Evolutionary conservation across 2,329 filamentous ascomycete genomes (phyloP).

Genomic region (Fusarium sp.): DNA sequence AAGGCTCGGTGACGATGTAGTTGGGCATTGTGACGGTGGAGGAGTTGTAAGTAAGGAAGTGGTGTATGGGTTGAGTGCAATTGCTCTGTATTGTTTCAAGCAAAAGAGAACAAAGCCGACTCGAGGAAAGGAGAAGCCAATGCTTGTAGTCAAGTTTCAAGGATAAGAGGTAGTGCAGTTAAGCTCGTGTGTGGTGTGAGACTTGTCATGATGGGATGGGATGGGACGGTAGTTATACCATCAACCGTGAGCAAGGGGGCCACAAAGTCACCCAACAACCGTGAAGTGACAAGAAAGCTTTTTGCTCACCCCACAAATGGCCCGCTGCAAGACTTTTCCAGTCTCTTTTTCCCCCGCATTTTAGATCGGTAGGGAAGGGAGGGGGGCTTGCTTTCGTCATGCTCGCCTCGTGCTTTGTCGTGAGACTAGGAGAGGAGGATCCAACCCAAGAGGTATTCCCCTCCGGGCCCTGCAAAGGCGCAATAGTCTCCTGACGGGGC

Average conservation of each 20-base stretch:
- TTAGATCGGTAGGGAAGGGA: background rate
- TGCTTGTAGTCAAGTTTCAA: background rate
- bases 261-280: slow-evolving; percentile 36
- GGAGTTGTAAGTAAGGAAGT: slow-evolving; percentile 22
- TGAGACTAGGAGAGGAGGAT: background rate
- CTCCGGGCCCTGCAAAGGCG: background rate
- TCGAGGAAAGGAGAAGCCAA: background rate
- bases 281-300: slow-evolving; percentile 35
- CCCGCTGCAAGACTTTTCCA: slow-evolving; percentile 20
- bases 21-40: slow-evolving; percentile 47
- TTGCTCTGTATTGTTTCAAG: slow-evolving; percentile 2
- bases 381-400: slow-evolving; percentile 30
- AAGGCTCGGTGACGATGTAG: slow-evolving; percentile 54
- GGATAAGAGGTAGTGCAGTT: slow-evolving; percentile 4
- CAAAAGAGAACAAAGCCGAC: background rate
- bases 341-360: slow-evolving; percentile 45
- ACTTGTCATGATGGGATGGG: slow-evolving; percentile 40
- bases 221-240: slow-evolving; percentile 43
- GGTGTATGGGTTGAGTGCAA: slow-evolving; percentile 11
- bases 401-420: slow-evolving; percentile 14
- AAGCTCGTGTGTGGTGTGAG: slow-evolving; percentile 14
- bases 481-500: slow-evolving; percentile 22
- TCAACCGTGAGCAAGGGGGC: slow-evolving; percentile 15
- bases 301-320: slow-evolving; percentile 47
- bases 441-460: background rate